These are phyloP conservation scores for Arctostaphylos glauca DNA, from an alignment of 148 eudicot genomes.

Conservation along the genomic window DNA sequence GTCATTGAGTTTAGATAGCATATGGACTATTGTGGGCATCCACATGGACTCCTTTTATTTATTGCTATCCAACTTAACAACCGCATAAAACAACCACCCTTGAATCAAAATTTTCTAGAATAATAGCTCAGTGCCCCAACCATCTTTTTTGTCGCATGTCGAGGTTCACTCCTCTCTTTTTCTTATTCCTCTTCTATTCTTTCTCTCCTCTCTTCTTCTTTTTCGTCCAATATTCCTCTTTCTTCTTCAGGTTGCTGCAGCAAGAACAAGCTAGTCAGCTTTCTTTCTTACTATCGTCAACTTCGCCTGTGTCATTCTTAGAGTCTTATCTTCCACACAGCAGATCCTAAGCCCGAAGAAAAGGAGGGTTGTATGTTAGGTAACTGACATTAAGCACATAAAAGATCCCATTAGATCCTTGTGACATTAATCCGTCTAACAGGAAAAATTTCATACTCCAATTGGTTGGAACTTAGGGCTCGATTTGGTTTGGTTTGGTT, in stretches of 20 bases:
- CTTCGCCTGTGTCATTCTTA: too few species aligned
- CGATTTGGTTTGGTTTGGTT: background rate
- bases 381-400: too few species aligned
- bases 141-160: background rate
- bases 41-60: background rate
- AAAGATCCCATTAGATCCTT: too few species aligned
- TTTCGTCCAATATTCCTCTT: background rate
- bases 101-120: background rate
- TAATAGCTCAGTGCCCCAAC: background rate
- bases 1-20: background rate
- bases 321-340: too few species aligned
- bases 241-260: background rate
- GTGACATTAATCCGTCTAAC: too few species aligned
- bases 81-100: background rate
- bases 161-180: background rate
- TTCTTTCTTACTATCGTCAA: background rate
- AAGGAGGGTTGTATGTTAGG: too few species aligned
- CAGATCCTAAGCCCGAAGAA: too few species aligned
- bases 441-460: too few species aligned
- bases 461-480: too few species aligned
- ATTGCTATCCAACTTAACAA: background rate
- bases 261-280: background rate
- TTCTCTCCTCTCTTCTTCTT: background rate
- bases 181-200: background rate
- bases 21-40: background rate